Conservation (phyloP, 2,329 filamentous ascomycete species). For the Aureobasidium lini region DNA sequence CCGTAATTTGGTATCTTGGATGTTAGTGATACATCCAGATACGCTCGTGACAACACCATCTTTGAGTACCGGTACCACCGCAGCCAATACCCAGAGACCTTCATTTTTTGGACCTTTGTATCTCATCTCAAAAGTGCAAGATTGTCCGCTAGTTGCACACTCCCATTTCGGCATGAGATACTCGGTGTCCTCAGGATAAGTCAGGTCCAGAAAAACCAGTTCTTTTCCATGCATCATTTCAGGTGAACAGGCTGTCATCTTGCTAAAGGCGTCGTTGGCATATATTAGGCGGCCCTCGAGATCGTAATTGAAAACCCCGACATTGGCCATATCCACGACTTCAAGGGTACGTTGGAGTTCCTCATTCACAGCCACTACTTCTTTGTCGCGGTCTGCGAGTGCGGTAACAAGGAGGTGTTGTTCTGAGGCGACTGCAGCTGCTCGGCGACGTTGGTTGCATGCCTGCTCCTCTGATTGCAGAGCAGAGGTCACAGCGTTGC, state of each 20-base stretch:
- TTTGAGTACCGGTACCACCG: constrained; percentile 18
- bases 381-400: constrained; percentile 6
- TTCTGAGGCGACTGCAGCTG: not conserved
- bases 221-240: not conserved
- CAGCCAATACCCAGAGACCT: constrained; percentile 19
- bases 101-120: constrained; percentile 11
- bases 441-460: not conserved
- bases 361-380: constrained; percentile 9
- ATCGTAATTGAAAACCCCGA: constrained; percentile 16
- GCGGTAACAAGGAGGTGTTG: constrained; percentile 3
- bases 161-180: constrained; percentile 14
- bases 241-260: not conserved
- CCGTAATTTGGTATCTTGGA: constrained; percentile 20
- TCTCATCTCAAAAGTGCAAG: constrained; percentile 19
- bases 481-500: constrained; percentile 8
- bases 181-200: not conserved
- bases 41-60: constrained; percentile 18
- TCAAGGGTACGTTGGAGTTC: constrained; percentile 13
- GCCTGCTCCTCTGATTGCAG: not conserved
- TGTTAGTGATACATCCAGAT: constrained; percentile 22
- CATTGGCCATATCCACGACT: constrained; percentile 14
- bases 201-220: constrained; percentile 1
- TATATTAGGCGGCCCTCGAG: constrained; percentile 9
- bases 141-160: constrained; percentile 13
- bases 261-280: constrained; percentile 14